Percentiles rank a stretch among this genome's conserved stretches.
These are phyloP conservation scores for Backusella macrospora DNA, from an alignment of 192 early-diverging fungal species.

Conservation along the genomic window DNA sequence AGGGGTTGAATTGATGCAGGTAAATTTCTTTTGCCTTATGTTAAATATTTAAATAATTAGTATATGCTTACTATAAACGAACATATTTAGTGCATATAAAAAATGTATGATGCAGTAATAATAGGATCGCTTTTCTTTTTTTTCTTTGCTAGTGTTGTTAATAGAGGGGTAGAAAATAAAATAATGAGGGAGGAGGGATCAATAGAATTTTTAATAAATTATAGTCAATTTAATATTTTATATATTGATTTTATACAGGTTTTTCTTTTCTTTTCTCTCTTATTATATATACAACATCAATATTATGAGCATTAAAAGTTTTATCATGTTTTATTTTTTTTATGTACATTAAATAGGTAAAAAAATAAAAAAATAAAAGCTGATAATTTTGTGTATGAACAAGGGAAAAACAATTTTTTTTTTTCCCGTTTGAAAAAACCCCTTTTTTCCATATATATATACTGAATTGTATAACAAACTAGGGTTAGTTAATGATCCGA, in stretches of 20 bases:
- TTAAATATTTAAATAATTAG: not conserved
- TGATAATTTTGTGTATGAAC: constrained; percentile 17
- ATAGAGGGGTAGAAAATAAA: constrained; percentile 7
- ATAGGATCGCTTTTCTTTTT: no score
- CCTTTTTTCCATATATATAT: not conserved
- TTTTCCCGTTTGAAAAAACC: not conserved
- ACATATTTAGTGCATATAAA: not conserved
- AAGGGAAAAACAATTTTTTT: constrained; percentile 23
- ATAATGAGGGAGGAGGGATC: not conserved
- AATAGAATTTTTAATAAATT: not conserved
- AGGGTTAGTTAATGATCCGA: not conserved
- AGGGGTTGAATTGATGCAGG: not conserved
- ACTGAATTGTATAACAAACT: not conserved
- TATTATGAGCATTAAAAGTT: no score
- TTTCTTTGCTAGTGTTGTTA: no score
- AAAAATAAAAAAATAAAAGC: not conserved
- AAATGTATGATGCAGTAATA: not conserved
- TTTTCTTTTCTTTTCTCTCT: not conserved
- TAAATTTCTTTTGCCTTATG: not conserved
- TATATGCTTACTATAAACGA: not conserved
- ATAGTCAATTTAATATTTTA: not conserved
- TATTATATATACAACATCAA: not conserved
- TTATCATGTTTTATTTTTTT: not conserved
- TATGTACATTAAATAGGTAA: not conserved
- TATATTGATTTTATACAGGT: not conserved